Evolutionary conservation across 768 basidiomycete species (phyloP), one percentile per base, ranked within the genome.

Genomic region (Termitomyces sp.): DNA sequence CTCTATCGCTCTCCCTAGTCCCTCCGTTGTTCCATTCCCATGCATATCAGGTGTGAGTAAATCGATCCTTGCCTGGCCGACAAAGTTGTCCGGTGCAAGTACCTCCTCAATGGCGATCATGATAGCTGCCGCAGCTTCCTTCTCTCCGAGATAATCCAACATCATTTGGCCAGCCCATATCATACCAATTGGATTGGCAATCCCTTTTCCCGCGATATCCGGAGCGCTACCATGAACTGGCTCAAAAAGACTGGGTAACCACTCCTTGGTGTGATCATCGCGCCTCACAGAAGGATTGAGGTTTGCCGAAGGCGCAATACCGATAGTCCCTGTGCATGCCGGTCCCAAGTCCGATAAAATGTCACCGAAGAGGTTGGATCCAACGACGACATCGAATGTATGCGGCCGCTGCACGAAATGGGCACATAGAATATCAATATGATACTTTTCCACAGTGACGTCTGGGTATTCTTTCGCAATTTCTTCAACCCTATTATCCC

Each of bases 161-260:
- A 83, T 74, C 82, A 83, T 82, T 68, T 81, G 79, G 22, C 76
- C 74, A 0, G 79, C 79, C 82, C 80, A 82, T 55, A 84, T 79
- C 67, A 81, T 79, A 5, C 76, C 82, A 20, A 83, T 70, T 1
- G 82, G 82, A 60, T 83, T 84, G 1, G 82, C 79, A 40, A 82
- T 76, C 0, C 77, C 78, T 63, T 73, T 75, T 18, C 81, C 81
- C 11, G 76, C 78, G 57, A 84, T 84, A 63, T 84, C 82, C 14
- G 81, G 81, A 2, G 82, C 82, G 30, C 80, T 79, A 14, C 82
- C 82, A 60, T 83, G 81, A 11, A 83, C 78, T 6, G 82, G 80
- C 61, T 82, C 81, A 59, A 82, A 82, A 60, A 81, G 65, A 49
- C 78, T 78, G 0, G 81, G 81, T 60, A 73, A 69, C 73, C 72